Evolutionary conservation across 2,329 filamentous ascomycete species (phyloP).

Genomic region (Escovopsis sp.): DNA sequence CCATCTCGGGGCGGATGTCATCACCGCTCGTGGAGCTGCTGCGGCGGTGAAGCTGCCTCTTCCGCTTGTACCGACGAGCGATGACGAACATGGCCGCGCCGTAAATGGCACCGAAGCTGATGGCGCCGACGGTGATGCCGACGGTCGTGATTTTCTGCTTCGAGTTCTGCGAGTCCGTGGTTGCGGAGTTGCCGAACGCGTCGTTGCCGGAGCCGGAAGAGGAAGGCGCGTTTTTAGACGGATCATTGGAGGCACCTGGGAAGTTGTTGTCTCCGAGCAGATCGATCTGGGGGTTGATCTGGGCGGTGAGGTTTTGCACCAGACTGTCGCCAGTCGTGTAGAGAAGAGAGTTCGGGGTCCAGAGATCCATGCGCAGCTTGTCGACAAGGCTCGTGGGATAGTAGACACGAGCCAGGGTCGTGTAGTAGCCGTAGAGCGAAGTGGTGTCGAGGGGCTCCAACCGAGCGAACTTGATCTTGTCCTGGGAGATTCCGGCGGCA

Average conservation of each 20-base stretch:
- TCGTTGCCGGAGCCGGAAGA: slow-evolving; percentile 15
- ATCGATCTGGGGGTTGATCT: slow-evolving; percentile 69
- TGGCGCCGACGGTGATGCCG: slow-evolving; percentile 61
- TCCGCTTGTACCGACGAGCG: slow-evolving; percentile 79
- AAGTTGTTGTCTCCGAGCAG: slow-evolving; percentile 23
- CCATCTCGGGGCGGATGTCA: slow-evolving; percentile 35
- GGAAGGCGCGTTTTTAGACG: neutral
- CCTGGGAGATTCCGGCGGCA: slow-evolving; percentile 39
- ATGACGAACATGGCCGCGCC: slow-evolving; percentile 91
- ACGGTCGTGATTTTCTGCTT: slow-evolving; percentile 48
- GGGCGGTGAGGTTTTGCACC: slow-evolving; percentile 56
- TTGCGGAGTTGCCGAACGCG: slow-evolving; percentile 26
- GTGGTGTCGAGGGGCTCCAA: slow-evolving; percentile 67
- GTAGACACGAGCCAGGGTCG: slow-evolving; percentile 54
- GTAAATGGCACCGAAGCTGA: slow-evolving; percentile 70
- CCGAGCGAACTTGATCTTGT: slow-evolving; percentile 50
- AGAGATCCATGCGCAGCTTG: slow-evolving; percentile 52
- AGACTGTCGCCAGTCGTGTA: slow-evolving; percentile 57
- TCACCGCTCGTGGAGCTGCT: slow-evolving; percentile 54
- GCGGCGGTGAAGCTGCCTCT: slow-evolving; percentile 62
- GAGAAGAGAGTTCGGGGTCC: slow-evolving; percentile 54
- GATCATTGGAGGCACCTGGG: slow-evolving; percentile 16
- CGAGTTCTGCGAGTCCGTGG: slow-evolving; percentile 36
- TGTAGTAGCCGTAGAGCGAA: slow-evolving; percentile 57
- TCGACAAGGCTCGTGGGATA: slow-evolving; percentile 59